Evolutionary conservation across 208 protist genomes (phyloP), one percentile per base, ranked within the genome.

Genomic region (Leishmania tarentolae): DNA sequence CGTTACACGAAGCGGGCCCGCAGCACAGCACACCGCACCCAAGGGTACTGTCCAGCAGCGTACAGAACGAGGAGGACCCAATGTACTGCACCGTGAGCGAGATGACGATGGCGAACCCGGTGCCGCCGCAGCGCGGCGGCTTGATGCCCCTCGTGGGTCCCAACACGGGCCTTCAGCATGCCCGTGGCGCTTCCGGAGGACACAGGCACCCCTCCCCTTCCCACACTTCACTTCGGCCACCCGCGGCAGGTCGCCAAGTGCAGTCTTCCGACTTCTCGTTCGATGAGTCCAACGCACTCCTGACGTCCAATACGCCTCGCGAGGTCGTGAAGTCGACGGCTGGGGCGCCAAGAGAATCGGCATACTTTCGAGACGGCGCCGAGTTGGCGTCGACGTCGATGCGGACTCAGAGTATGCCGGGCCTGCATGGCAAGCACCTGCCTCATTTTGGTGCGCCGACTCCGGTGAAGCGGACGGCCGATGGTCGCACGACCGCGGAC

Each of bases 61-160:
- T 76, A 19, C 78, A 75, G 35, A 63, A 46, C 2, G 83, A 87
- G n/a, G 83, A 87, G 15, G 75, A 81, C 52, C 69, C 75, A 31
- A 75, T 81, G 47, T 81, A 70, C 61, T 80, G 63, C 78, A 81
- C 83, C 17, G 83, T 87, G 47, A 87, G 83, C 57, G 83, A 87
- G 42, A 83, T 80, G 75, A 81, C 83, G 31, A 81, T 83, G 79
- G 77, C 76, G 9, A 87, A 82, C 19, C 59, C 75, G 44, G 50
- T 65, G 3, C 79, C 75, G 50, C 46, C 72, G 76, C 76, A 76
- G 2, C 61, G 81, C 71, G 71, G 59, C 56, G 13, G 21, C 65
- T 79, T 74, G 21, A 42, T 61, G 3, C 42, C 61, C 15, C 61
- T 70, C 0, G 42, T 24, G 24, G 65, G 72, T 24, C 24, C 28